Evolutionary conservation across 2,329 filamentous ascomycete species (phyloP), one percentile per base, ranked within the genome.

Genomic region (Trichoderma polysporum): DNA sequence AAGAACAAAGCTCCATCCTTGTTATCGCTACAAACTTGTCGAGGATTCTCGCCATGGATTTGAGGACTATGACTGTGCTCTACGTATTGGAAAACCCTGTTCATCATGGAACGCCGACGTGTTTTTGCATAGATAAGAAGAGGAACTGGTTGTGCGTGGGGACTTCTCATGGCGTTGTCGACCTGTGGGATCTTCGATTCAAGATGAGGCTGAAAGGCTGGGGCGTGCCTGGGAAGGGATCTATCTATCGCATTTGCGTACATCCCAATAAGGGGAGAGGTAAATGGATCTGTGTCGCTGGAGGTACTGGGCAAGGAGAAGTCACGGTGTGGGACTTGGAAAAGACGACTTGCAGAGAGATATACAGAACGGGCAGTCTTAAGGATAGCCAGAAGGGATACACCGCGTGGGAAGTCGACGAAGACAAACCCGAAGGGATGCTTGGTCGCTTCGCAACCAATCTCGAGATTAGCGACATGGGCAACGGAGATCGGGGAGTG

Each of bases 161-260:
- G 39, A 99, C 96, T 0, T 92, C 93, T 0, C 94, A 98, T 75
- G 95, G 96, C 39, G 90, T 98, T 31, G 83, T 99, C 8, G 91
- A 97, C 75, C 85, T 99, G 1, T 99, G 95, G 95, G 95, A 99
- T 78, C 84, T 99, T 47, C 90, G 95, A n/a, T 99, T 99, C 83
- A 91, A 89, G 71, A 86, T 98, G 72, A 88, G 93, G 25, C 82
- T 98, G 27, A 93, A 92, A 76, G 91, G 90, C 15, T 98, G 94
- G 93, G 93, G 93, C 1, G 86, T 97, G 31, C 89, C 92, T 0
- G 92, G 91, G 25, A 91, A 91, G 68, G 88, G 90, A 1, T 84
- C 92, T 19, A 92, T 98, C 69, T 90, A 94, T 73, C 86, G 93
- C 35, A 83, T 99, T 17, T 85, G 88, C 66, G 83, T 97, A 0